A percentile compares a stretch with the other conserved stretches of the same genome.
These are phyloP conservation scores for Polytrichum formosum DNA, from an alignment of 225 moss, liverwort and hornwort genomes.

Conservation along the genomic window DNA sequence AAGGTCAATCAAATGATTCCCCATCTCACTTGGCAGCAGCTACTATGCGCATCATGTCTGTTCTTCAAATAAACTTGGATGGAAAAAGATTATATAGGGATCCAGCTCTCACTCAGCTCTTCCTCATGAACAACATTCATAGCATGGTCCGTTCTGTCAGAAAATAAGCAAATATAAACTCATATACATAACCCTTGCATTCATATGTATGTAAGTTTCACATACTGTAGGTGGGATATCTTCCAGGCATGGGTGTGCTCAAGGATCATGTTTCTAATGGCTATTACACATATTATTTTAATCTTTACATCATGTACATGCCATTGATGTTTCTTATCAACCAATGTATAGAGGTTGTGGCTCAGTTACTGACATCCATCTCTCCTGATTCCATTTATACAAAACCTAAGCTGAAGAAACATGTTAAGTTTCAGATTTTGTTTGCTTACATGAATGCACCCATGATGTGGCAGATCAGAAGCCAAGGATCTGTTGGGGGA, in stretches of 20 bases:
- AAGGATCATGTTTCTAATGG: no score
- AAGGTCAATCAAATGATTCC: slow-evolving; percentile 27
- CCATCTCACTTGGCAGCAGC: slow-evolving; percentile 60
- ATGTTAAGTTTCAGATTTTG: neutral
- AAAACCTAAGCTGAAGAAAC: neutral
- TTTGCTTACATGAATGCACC: neutral
- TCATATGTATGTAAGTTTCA: neutral
- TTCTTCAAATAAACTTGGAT: slow-evolving; percentile 74
- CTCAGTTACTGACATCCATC: neutral
- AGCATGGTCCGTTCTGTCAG: slow-evolving; percentile 76
- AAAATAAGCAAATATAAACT: slow-evolving; percentile 39
- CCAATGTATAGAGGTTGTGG: neutral
- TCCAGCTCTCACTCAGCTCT: slow-evolving; percentile 68
- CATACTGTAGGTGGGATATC: neutral
- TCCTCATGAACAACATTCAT: slow-evolving; percentile 91
- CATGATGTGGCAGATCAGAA: slow-evolving; percentile 41
- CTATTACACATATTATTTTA: neutral
- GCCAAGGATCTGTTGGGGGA: slow-evolving; percentile 77
- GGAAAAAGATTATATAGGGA: slow-evolving; percentile 80
- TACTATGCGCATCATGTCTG: slow-evolving; percentile 69
- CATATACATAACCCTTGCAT: neutral
- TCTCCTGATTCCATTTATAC: neutral
- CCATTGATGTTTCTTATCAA: neutral
- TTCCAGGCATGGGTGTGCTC: neutral
- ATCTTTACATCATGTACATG: neutral